These are phyloP conservation scores for Paraurostyla sp. DNA, from an alignment of 73 alveolate genomes.

Conservation along the genomic window DNA sequence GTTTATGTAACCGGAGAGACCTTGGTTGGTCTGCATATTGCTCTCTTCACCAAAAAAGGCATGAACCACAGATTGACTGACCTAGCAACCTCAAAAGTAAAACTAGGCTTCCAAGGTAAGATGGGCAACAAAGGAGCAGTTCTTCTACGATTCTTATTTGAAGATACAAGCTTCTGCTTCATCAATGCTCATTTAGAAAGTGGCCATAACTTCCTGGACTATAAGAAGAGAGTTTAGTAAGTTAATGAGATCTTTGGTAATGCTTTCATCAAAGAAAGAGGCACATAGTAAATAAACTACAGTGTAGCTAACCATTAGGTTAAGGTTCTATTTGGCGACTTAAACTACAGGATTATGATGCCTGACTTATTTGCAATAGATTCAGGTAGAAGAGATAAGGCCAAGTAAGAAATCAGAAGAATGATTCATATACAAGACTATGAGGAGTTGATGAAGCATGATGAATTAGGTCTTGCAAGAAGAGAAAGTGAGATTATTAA, in stretches of 20 bases:
- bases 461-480: constrained; percentile 72
- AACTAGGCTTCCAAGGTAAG: constrained; percentile 93
- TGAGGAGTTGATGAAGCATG: constrained; percentile 76
- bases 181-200: constrained; percentile 86
- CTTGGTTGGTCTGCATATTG: constrained; percentile 55
- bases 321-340: constrained; percentile 78
- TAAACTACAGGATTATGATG: constrained; percentile 23
- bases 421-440: constrained; percentile 2
- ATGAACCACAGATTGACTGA: constrained; percentile 36
- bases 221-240: constrained; percentile 64
- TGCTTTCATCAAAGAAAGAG: constrained; percentile 74
- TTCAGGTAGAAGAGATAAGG: constrained; percentile 32
- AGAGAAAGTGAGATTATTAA: constrained; percentile 70
- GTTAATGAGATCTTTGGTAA: background rate
- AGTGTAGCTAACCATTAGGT: constrained; percentile 62
- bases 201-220: constrained; percentile 61
- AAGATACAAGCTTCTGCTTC: constrained; percentile 79
- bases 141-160: constrained; percentile 73
- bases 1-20: constrained; percentile 27
- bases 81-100: constrained; percentile 58
- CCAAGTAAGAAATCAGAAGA: background rate
- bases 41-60: constrained; percentile 43
- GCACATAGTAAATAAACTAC: constrained; percentile 59
- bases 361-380: constrained; percentile 24
- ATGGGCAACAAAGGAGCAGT: constrained; percentile 95